Conservation (phyloP, 2,329 filamentous ascomycete species). For the Fusarium aywerte region DNA sequence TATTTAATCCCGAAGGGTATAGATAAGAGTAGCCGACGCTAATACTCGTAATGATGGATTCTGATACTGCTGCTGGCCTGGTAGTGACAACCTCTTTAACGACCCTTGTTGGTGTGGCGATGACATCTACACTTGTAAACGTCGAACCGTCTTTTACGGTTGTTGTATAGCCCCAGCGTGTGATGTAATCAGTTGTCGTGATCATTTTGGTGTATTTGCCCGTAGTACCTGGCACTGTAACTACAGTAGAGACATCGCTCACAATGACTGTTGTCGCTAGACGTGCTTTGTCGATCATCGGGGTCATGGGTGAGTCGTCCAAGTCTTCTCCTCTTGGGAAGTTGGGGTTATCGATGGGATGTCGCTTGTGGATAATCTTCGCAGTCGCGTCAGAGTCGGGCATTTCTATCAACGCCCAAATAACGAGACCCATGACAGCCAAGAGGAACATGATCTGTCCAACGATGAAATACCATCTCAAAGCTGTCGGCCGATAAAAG, state of each 20-base stretch:
- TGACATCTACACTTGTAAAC: slow-evolving; percentile 7
- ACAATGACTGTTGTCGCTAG: slow-evolving; percentile 34
- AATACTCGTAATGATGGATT: slow-evolving; percentile 8
- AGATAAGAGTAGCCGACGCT: slow-evolving; percentile 25
- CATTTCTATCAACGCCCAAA: slow-evolving; percentile 42
- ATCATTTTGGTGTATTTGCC: slow-evolving; percentile 36
- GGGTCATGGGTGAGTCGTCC: slow-evolving; percentile 5
- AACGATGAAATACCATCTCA: slow-evolving; percentile 44
- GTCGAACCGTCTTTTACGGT: slow-evolving; percentile 23
- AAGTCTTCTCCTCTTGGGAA: background rate
- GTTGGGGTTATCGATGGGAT: background rate
- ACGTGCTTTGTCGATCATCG: background rate
- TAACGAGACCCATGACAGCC: slow-evolving; percentile 37
- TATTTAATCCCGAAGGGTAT: slow-evolving; percentile 7
- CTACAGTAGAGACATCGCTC: slow-evolving; percentile 22
- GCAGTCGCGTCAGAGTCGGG: slow-evolving; percentile 41
- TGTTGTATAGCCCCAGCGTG: slow-evolving; percentile 20
- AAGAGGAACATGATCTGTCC: slow-evolving; percentile 33
- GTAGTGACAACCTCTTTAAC: slow-evolving; percentile 23
- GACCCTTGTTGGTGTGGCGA: slow-evolving; percentile 27
- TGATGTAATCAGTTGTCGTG: slow-evolving; percentile 26
- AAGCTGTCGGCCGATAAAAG: slow-evolving; percentile 42
- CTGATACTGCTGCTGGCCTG: slow-evolving; percentile 1
- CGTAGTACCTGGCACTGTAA: slow-evolving; percentile 40
- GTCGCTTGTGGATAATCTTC: slow-evolving; percentile 34